Conservation (phyloP, 2,329 filamentous ascomycete species). For the Dactylellina drechsleri region DNA sequence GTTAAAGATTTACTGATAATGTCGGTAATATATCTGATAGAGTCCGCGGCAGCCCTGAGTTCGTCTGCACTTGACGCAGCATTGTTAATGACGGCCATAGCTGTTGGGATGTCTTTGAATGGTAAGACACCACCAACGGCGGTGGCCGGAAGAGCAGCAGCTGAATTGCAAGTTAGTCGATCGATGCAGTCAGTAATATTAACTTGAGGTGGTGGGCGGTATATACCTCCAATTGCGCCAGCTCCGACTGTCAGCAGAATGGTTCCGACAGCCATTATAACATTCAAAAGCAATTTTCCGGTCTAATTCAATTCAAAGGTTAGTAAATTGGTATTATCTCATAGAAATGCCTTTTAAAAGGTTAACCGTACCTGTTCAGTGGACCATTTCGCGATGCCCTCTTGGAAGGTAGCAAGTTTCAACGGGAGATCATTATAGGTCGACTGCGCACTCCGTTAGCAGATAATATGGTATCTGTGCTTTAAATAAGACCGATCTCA, state of each 20-base stretch:
- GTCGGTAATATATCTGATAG: conserved; percentile 40
- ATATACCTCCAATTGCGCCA: conserved; percentile 34
- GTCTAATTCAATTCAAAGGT: conserved; percentile 11
- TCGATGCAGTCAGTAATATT: not conserved
- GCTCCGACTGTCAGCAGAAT: conserved; percentile 33
- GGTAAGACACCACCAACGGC: conserved; percentile 26
- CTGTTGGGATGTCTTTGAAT: conserved; percentile 20
- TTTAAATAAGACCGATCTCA: not conserved
- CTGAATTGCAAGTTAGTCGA: conserved; percentile 8
- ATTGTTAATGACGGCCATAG: conserved; percentile 29
- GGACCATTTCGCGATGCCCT: conserved; percentile 41
- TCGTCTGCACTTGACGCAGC: conserved; percentile 10
- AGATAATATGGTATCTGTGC: not conserved
- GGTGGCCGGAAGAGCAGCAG: conserved; percentile 32
- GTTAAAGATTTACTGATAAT: conserved; percentile 29
- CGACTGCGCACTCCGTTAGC: not conserved
- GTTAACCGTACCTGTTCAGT: conserved; percentile 29
- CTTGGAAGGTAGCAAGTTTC: conserved; percentile 33
- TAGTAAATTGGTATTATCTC: not conserved
- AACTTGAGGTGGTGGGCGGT: not conserved
- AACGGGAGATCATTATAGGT: conserved; percentile 33
- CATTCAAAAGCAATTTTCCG: conserved; percentile 29
- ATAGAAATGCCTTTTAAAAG: not conserved
- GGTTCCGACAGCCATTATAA: conserved; percentile 36
- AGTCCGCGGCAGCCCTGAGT: conserved; percentile 30